A percentile compares a stretch with the other conserved stretches of the same genome.
These are phyloP conservation scores for Citrus australasica DNA, from an alignment of 345 rosid species.

Conservation along the genomic window DNA sequence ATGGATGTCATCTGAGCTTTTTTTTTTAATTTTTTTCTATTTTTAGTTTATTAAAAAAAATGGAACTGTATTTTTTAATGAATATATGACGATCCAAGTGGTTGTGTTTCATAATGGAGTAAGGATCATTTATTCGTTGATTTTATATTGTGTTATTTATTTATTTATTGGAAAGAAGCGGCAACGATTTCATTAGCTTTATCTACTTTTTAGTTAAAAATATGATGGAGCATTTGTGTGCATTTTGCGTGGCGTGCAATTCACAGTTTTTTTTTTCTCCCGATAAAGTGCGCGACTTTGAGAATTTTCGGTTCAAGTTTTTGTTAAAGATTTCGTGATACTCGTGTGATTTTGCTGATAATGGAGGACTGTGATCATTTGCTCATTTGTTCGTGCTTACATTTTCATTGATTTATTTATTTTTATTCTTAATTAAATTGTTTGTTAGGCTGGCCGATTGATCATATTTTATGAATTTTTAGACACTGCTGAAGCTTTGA, in stretches of 20 bases:
- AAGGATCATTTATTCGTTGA: not conserved
- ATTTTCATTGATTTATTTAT: not conserved
- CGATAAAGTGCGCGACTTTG: not conserved
- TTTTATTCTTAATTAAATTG: not conserved
- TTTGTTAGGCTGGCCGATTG: not conserved
- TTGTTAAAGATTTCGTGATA: not conserved
- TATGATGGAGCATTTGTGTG: not conserved
- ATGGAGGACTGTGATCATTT: not conserved
- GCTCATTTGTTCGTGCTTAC: not conserved
- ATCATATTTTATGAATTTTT: slow-evolving; percentile 6
- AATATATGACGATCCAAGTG: slow-evolving; percentile 1
- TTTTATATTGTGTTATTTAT: too few species aligned
- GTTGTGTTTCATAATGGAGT: not conserved
- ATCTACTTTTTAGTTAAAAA: not conserved
- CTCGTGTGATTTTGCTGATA: not conserved
- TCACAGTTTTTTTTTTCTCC: not conserved
- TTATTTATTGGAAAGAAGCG: not conserved
- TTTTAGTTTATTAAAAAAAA: not conserved
- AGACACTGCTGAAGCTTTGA: slow-evolving; percentile 22
- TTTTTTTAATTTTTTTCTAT: not conserved
- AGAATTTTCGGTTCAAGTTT: not conserved
- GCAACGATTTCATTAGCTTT: not conserved
- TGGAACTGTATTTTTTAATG: not conserved
- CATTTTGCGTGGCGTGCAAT: not conserved
- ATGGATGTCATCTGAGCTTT: not conserved